Evolutionary conservation across 1,284 basidiomycete species (phyloP), one percentile per base, ranked within the genome.

Genomic region (Moniliella sp.): DNA sequence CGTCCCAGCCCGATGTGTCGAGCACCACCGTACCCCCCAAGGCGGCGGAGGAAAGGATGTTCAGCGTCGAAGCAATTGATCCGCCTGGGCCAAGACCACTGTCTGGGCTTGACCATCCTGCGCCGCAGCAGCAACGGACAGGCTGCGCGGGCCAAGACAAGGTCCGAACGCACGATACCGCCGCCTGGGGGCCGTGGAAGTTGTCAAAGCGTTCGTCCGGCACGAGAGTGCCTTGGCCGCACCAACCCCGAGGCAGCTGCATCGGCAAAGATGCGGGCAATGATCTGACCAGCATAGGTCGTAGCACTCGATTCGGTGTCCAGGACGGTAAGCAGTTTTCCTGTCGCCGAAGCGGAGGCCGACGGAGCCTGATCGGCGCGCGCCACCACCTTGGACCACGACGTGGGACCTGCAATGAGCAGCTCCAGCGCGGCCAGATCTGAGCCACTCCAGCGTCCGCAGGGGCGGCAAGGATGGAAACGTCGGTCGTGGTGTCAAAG

Each of bases 121-220:
- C n/a, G n/a, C n/a, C n/a, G n/a, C n/a, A n/a, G n/a, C n/a, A n/a
- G n/a, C n/a, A n/a, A 9, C 10, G 9, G 26, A 14, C 13, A 14
- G 14, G 26, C 10, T 10, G 9, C 8, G 26, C 26, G 13, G 13
- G 26, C 10, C 10, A 9, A 14, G 7, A 10, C 26, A 11, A 14
- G 13, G 10, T 27, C 21, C 56, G 49, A 12, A 56, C 41, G 11
- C 53, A 39, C 18, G 54, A 54, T 19, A 45, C 39, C 2, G 46
- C 47, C 28, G 42, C 46, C n/a, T n/a, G n/a, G n/a, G n/a, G n/a
- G n/a, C n/a, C n/a, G n/a, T n/a, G n/a, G 32, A 45, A 59, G 40
- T 56, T 57, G 43, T 59, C 56, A 45, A 35, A 54, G 34, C 56
- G 52, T 27, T 50, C 40, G 15, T n/a, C n/a, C n/a, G n/a, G n/a